A percentile compares a stretch with the other conserved stretches of the same genome.
phyloP scores from a whole-genome alignment of 352 stramenopile genomes.

The Phytophthora lateralis region DNA sequence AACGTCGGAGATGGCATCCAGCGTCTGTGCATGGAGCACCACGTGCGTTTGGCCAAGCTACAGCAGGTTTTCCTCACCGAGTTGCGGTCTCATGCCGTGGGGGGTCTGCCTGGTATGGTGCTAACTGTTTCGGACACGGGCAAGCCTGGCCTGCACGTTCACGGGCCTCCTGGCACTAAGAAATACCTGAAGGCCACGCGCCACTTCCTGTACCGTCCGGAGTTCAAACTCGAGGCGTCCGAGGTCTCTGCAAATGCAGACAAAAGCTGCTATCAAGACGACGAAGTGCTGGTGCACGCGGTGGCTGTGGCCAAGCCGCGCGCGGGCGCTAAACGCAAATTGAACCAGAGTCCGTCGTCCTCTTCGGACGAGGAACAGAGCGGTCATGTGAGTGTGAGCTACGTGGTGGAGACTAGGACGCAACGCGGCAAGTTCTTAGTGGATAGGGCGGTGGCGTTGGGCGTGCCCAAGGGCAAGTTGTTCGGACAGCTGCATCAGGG shows the following conservation, averaged over 20 bases:
- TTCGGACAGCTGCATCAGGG: conserved; percentile 83
- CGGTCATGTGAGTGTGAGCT: conserved; percentile 62
- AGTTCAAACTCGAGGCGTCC: conserved; percentile 57
- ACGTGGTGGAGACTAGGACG: conserved; percentile 73
- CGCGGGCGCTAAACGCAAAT: conserved; percentile 63
- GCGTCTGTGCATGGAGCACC: conserved; percentile 92
- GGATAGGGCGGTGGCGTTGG: conserved; percentile 64
- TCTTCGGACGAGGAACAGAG: conserved; percentile 12
- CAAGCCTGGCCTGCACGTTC: conserved; percentile 72
- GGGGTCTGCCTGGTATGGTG: conserved; percentile 87
- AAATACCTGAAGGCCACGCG: conserved; percentile 80
- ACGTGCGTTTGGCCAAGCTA: conserved; percentile 85
- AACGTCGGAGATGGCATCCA: conserved; percentile 91
- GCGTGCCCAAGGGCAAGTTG: conserved; percentile 76
- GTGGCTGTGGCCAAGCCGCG: conserved; percentile 41
- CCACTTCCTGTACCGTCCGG: conserved; percentile 79
- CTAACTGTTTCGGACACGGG: conserved; percentile 89
- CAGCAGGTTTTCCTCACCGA: conserved; percentile 88
- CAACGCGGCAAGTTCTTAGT: conserved; percentile 85
- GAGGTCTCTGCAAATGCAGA: conserved; percentile 30
- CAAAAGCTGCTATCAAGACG: conserved; percentile 52
- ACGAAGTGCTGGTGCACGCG: conserved; percentile 59
- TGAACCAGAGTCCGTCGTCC: conserved; percentile 36
- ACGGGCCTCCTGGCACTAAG: conserved; percentile 70
- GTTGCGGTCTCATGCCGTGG: conserved; percentile 75